Conservation (phyloP, 225 moss, liverwort and hornwort species). For the Polytrichum formosum region DNA sequence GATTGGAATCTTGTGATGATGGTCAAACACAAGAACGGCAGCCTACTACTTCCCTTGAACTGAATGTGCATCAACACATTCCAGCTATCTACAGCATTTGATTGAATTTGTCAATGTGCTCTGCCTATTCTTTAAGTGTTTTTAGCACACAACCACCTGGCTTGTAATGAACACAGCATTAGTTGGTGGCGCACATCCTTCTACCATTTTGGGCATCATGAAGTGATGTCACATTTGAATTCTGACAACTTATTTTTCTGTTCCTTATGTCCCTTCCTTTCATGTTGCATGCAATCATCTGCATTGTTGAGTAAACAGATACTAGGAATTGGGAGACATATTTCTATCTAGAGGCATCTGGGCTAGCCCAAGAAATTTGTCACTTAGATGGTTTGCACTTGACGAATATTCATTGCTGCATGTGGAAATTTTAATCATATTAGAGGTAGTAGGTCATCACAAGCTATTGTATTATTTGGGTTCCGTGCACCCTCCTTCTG, state of each 20-base stretch:
- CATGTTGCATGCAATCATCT: too few relatives aligned
- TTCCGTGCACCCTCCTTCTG: too few relatives aligned
- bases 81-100: constrained; percentile 12
- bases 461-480: too few relatives aligned
- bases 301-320: too few relatives aligned
- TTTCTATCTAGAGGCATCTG: too few relatives aligned
- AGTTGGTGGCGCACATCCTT: constrained; percentile 19
- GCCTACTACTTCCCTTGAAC: constrained; percentile 2
- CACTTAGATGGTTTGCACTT: too few relatives aligned
- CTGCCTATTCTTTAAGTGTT: constrained; percentile 8
- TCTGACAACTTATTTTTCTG: neutral
- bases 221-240: neutral
- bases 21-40: neutral
- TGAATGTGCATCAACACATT: constrained; percentile 9
- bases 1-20: neutral
- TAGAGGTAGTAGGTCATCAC: too few relatives aligned
- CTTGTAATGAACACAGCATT: constrained; percentile 13
- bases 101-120: constrained; percentile 2
- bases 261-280: neutral
- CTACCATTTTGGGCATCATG: constrained; percentile 3
- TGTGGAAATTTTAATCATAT: too few relatives aligned
- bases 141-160: constrained; percentile 13
- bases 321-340: too few relatives aligned
- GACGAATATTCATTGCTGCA: too few relatives aligned
- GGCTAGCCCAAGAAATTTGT: too few relatives aligned